Base-by-base conservation (phyloP, 2,329 filamentous ascomycete species). In the Beauveria caledonica region DNA sequence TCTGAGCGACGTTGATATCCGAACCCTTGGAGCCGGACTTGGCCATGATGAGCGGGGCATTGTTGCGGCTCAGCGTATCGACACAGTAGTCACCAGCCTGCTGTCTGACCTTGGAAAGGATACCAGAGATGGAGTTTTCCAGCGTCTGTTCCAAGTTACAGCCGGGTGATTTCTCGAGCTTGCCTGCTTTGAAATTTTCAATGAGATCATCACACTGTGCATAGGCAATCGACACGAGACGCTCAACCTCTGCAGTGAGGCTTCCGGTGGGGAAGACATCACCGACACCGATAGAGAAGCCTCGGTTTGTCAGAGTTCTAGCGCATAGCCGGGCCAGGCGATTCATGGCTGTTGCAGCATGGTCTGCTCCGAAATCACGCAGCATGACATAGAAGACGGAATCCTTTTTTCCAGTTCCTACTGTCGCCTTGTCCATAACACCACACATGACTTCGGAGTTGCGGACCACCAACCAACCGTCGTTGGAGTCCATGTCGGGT, bases 371-470 rank as follows among this genome's bases (percentile, higher is more conserved):
- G 68, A 89, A 99, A 76, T 99, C 94, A 78, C 94, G 85, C 67
- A 97, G 84, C 70, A 99, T 93, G 60, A 97, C 89, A 69, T 97
- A 99, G 70, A 97, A 99, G 21, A 99, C 87, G 0, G 92, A 97
- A 71, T 96, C 93, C 71, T 99, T 99, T 78, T 97, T 97, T 67
- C 94, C 94, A 6, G 90, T 86, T 66, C 94, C 94, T n/a, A 99
- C 90, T 0, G 92, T 97, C 1, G 90, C 89, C 75, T 99, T 99
- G 78, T 99, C 94, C 92, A 97, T 97, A 62, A 88, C 84, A 63
- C 94, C 94, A 70, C 93, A 97, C 90, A 99, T 96, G 63, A 97
- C 86, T 72, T 97, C 92, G 0, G 93, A 97, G 71, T 99, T 97
- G 61, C 93, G 89, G 63, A 99, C 88, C 15, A 96, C 91, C 10